phyloP scores from a whole-genome alignment of 1,284 basidiomycete species.

The Ustilago esculenta region DNA sequence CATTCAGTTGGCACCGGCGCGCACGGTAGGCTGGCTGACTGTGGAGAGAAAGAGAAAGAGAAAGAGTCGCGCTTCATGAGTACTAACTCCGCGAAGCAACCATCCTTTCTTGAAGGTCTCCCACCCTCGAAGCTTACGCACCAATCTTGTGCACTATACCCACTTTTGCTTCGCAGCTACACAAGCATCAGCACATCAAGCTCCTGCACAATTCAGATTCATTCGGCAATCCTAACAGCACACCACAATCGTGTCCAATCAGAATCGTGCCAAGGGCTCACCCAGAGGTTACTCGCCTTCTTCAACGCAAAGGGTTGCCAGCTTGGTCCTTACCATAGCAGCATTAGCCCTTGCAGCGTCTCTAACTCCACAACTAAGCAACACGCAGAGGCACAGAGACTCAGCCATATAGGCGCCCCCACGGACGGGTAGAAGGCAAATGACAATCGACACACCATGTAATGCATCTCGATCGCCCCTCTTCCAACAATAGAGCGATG shows the following conservation, averaged over 20 bases:
- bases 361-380: neutral
- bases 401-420: neutral
- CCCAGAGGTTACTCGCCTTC: no score
- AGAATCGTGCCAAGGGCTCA: no score
- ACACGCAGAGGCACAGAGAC: neutral
- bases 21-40: neutral
- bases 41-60: neutral
- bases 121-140: neutral
- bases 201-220: no score
- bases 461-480: constrained; percentile 28
- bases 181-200: no score
- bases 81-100: no score
- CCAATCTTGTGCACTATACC: constrained; percentile 1
- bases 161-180: neutral
- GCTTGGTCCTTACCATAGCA: no score
- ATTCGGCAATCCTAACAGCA: no score
- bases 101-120: no score
- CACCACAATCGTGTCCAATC: no score
- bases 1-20: neutral
- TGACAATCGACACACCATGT: constrained; percentile 26
- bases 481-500: constrained; percentile 34
- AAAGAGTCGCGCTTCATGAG: no score
- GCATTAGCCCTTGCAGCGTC: neutral
- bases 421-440: neutral
- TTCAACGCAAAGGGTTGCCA: no score